Base-by-base conservation (phyloP, 192 early-diverging fungal genomes). In the Coemansia sp. region DNA sequence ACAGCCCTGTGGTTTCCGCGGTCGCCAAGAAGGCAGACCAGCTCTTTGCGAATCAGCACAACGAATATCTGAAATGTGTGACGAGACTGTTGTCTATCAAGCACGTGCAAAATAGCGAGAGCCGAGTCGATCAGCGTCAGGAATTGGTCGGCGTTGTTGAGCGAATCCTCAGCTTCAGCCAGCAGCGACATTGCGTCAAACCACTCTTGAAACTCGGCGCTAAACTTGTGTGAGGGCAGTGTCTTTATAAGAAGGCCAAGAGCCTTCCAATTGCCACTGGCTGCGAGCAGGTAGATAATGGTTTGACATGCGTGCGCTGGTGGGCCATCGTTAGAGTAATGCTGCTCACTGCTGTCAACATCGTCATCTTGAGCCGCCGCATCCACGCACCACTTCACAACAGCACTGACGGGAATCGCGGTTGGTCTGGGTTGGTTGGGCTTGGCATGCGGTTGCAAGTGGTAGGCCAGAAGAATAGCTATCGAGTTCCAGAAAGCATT, bases 31-130 rank as follows among this genome's bases (percentile, higher is more conserved):
- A 74, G 35, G 6, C 45, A 28, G 3, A 68, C 65, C 11, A 71
- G 12, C 36, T 73, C 79, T 16, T 35, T 48, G 3, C 71, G 74
- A 52, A 82, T 62, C 65, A 77, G 75, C 12, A 82, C 36, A 14
- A 82, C 26, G 20, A 62, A 71, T 43, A 73, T 53, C 57, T 76
- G 79, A 41, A 58, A 75, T 7, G 3, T 12, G n/a, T 65, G 60
- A 0, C 47, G 28, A 7, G 65, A 9, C 6, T 43, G 26, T 42
- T 74, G 62, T 38, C 21, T 68, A 39, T 77, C 57, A n/a, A 82
- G 59, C 0, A 43, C 42, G 3, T 61, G 64, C 25, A 77, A 62
- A 2, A 56, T 25, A n/a, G 36, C 59, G 20, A 77, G 53, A 11
- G 79, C 61, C 4, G 59, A 35, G 42, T 68, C 66, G 16, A 37